phyloP scores from a whole-genome alignment of 2,329 filamentous ascomycete genomes.

The Talaromyces atroroseus region DNA sequence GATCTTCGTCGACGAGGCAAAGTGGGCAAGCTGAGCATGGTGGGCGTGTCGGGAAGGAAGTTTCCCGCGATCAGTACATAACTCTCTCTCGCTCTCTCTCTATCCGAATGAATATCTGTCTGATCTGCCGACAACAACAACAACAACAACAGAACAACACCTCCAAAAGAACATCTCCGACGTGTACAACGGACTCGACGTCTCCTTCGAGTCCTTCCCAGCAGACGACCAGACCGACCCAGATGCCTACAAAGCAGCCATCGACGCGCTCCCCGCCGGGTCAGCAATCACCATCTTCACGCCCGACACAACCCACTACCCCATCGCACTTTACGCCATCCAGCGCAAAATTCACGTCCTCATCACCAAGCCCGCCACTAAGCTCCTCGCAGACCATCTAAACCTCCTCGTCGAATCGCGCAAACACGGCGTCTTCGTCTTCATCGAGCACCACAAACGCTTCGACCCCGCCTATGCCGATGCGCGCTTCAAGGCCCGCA shows the following conservation, averaged over 20 bases:
- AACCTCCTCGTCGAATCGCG: slow-evolving; percentile 66
- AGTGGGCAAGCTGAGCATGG: slow-evolving; percentile 81
- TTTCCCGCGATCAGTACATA: slow-evolving; percentile 72
- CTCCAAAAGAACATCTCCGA: slow-evolving; percentile 80
- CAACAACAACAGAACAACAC: slow-evolving; percentile 54
- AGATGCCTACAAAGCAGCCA: slow-evolving; percentile 81
- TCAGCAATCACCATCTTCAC: slow-evolving; percentile 96
- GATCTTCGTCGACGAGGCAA: slow-evolving; percentile 84
- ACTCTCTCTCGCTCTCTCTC: too few species aligned
- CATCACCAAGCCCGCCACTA: slow-evolving; percentile 89
- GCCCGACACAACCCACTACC: slow-evolving; percentile 85
- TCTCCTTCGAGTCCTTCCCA: slow-evolving; percentile 77
- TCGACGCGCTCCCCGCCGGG: slow-evolving; percentile 73
- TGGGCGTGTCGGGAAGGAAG: slow-evolving; percentile 80
- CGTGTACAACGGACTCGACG: slow-evolving; percentile 84
- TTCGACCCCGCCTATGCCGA: slow-evolving; percentile 91
- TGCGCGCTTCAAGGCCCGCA: slow-evolving; percentile 68
- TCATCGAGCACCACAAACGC: slow-evolving; percentile 94
- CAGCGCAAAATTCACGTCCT: slow-evolving; percentile 83
- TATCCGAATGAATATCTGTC: slow-evolving; percentile 23
- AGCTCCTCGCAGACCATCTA: slow-evolving; percentile 74
- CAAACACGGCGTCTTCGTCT: slow-evolving; percentile 78
- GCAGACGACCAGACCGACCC: slow-evolving; percentile 66
- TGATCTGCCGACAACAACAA: too few species aligned
- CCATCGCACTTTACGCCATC: slow-evolving; percentile 88